Conservation (phyloP, 495 filamentous ascomycete genomes). For the Penicillium roqueforti region DNA sequence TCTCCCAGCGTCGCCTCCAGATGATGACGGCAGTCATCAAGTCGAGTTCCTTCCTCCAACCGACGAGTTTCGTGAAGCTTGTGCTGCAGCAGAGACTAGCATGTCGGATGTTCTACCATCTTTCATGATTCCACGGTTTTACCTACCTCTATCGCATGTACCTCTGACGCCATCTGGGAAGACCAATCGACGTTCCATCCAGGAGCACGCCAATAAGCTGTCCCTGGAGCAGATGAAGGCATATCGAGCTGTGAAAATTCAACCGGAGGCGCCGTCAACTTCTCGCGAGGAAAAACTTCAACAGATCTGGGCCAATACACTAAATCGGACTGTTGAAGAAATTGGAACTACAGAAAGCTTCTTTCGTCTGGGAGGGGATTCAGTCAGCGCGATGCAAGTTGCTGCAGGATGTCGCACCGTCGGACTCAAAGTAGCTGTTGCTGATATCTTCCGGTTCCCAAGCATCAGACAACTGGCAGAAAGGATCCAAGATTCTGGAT, state of each 20-base stretch:
- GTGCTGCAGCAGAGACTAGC: background rate
- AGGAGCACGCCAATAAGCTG: slow-evolving; percentile 1
- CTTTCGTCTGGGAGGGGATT: slow-evolving; percentile 21
- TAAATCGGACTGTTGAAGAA: slow-evolving; percentile 4
- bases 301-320: slow-evolving; percentile 20
- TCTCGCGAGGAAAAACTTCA: slow-evolving; percentile 25
- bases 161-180: slow-evolving; percentile 20
- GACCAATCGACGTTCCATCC: slow-evolving; percentile 9
- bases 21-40: too few species aligned
- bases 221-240: slow-evolving; percentile 4
- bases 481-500: background rate
- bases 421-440: background rate
- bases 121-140: slow-evolving; percentile 10
- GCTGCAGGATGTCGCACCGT: slow-evolving; percentile 2
- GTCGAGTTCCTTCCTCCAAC: too few species aligned
- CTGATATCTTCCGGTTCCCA: slow-evolving; percentile 15
- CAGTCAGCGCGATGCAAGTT: slow-evolving; percentile 20
- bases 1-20: too few species aligned
- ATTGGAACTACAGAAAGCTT: slow-evolving; percentile 34
- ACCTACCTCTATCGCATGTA: background rate
- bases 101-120: slow-evolving; percentile 1
- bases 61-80: too few species aligned
- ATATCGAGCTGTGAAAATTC: background rate
- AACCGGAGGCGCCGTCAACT: slow-evolving; percentile 1
- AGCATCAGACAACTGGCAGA: background rate